These are phyloP conservation scores for Cadophora gregata DNA, from an alignment of 2,329 filamentous ascomycete genomes.

Conservation along the genomic window DNA sequence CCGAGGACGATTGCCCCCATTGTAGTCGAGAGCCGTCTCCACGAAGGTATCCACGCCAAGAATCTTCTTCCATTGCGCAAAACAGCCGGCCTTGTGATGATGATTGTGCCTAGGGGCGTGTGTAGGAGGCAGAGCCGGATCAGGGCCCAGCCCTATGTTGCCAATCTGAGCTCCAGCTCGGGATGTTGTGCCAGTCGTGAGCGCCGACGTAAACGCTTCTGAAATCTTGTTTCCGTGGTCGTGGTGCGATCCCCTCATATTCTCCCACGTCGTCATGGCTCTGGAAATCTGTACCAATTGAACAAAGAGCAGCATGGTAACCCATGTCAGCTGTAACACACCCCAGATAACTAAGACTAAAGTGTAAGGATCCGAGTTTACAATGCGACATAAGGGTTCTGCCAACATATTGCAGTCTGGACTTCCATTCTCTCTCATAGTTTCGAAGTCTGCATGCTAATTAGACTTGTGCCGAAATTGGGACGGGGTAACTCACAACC, in stretches of 20 bases:
- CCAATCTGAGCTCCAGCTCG: slow-evolving; percentile 74
- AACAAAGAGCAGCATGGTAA: slow-evolving; percentile 94
- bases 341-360: slow-evolving; percentile 81
- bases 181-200: slow-evolving; percentile 72
- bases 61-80: slow-evolving; percentile 81
- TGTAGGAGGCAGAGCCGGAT: slow-evolving; percentile 56
- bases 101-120: slow-evolving; percentile 54
- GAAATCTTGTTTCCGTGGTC: slow-evolving; percentile 56
- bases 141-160: slow-evolving; percentile 67
- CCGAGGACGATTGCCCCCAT: slow-evolving; percentile 54
- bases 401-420: slow-evolving; percentile 76
- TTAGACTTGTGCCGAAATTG: slow-evolving; percentile 39
- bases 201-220: slow-evolving; percentile 71
- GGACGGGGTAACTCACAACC: slow-evolving; percentile 61
- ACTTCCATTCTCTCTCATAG: slow-evolving; percentile 58
- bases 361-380: slow-evolving; percentile 85
- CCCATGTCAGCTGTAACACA: slow-evolving; percentile 87
- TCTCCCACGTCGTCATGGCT: slow-evolving; percentile 95
- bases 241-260: slow-evolving; percentile 82
- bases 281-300: slow-evolving; percentile 91
- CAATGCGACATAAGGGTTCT: slow-evolving; percentile 73
- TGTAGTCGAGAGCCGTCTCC: slow-evolving; percentile 81
- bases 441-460: slow-evolving; percentile 62
- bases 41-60: slow-evolving; percentile 94
- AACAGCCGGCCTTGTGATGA: slow-evolving; percentile 66